Percentiles rank a stretch among this genome's conserved stretches.
Conservation (phyloP, 148 eudicot genomes). For the Persicaria maculosa region DNA sequence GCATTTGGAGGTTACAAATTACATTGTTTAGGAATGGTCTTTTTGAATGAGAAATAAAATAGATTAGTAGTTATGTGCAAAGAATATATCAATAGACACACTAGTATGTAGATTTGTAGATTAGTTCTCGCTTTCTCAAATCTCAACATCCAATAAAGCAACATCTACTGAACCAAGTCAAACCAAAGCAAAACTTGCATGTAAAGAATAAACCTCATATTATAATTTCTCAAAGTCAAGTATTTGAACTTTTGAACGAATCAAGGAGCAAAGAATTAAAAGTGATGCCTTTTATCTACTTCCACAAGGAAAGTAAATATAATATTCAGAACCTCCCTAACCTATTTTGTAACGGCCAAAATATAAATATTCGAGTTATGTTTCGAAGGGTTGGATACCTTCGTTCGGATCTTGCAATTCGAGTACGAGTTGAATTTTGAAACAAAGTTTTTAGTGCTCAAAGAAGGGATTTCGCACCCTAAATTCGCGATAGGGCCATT, state of each 20-base stretch:
- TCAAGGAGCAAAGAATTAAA: background rate
- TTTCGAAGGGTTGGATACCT: too few relatives aligned
- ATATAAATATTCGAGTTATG: too few relatives aligned
- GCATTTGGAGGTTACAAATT: too few relatives aligned
- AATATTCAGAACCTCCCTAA: background rate
- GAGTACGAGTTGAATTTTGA: too few relatives aligned
- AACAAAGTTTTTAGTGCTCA: too few relatives aligned
- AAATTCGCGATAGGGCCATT: too few relatives aligned
- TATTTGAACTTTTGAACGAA: background rate
- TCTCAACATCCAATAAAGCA: slow-evolving; percentile 2
- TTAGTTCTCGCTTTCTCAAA: background rate
- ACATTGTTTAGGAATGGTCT: background rate
- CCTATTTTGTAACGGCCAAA: too few relatives aligned
- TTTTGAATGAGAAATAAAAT: background rate
- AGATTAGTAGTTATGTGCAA: background rate
- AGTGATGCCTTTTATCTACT: background rate
- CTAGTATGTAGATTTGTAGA: background rate
- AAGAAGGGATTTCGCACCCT: too few relatives aligned
- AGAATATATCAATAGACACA: background rate
- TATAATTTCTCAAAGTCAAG: background rate
- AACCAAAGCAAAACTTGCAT: background rate
- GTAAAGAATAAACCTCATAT: background rate
- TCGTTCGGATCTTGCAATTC: too few relatives aligned
- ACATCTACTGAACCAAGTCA: slow-evolving; percentile 5
- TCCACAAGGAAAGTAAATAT: background rate